Conservation (phyloP, 2,329 filamentous ascomycete species). For the Penicillium sp. region DNA sequence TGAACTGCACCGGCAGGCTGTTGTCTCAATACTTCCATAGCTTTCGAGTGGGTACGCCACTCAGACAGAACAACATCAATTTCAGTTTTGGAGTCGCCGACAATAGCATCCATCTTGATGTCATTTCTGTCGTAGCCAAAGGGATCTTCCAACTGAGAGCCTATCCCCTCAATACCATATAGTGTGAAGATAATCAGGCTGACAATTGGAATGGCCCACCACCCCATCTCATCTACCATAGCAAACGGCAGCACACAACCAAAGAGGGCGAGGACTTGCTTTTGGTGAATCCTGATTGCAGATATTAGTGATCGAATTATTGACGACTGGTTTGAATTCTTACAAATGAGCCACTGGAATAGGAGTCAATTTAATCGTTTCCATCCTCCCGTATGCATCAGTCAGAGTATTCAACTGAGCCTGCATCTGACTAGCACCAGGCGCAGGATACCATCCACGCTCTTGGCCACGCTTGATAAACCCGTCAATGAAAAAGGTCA, state of each 20-base stretch:
- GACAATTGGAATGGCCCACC: conserved; percentile 61
- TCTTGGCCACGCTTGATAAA: conserved; percentile 59
- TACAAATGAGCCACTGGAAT: conserved; percentile 62
- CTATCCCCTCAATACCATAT: conserved; percentile 64
- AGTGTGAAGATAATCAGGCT: conserved; percentile 62
- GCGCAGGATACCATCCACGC: conserved; percentile 60
- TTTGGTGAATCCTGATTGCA: conserved; percentile 57
- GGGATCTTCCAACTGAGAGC: conserved; percentile 63
- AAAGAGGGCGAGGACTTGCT: conserved; percentile 63
- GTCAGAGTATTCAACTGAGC: conserved; percentile 57
- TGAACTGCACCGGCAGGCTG: conserved; percentile 14
- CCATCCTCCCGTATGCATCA: conserved; percentile 62
- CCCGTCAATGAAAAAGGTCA: conserved; percentile 59
- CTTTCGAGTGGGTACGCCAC: conserved; percentile 48
- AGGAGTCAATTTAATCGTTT: conserved; percentile 64
- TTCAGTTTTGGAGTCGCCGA: conserved; percentile 60
- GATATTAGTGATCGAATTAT: not conserved
- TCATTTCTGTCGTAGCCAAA: conserved; percentile 66
- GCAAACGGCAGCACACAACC: conserved; percentile 62
- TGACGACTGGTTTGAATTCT: conserved; percentile 9
- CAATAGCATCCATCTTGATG: conserved; percentile 67
- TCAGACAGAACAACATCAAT: conserved; percentile 58
- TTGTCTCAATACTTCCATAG: conserved; percentile 14
- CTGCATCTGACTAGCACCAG: conserved; percentile 58
- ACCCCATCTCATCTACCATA: conserved; percentile 62